Conservation (phyloP, 305 asterid species). For the Fraxinus sp. region DNA sequence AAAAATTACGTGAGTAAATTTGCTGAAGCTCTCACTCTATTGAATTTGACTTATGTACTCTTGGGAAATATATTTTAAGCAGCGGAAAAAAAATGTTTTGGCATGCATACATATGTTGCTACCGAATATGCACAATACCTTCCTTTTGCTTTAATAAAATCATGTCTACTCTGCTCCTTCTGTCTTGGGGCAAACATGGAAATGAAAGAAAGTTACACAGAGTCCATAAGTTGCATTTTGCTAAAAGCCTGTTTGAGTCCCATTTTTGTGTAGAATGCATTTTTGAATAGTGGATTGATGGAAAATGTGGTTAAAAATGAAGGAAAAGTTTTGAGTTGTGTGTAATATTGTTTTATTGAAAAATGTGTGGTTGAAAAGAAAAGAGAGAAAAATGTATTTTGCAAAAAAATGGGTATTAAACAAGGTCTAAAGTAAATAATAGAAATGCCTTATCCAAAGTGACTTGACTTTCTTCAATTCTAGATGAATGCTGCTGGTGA, state of each 20-base stretch:
- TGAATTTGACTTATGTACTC: not conserved
- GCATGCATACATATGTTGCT: not conserved
- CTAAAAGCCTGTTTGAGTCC: too few species aligned
- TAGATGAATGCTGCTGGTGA: conserved; percentile 39
- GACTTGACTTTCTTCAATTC: not conserved
- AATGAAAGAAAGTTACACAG: not conserved
- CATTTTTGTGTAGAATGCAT: too few species aligned
- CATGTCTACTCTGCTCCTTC: not conserved
- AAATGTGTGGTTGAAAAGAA: too few species aligned
- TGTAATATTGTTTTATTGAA: too few species aligned
- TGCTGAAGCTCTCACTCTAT: not conserved
- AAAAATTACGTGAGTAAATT: conserved; percentile 35
- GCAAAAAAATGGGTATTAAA: too few species aligned
- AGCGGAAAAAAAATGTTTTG: not conserved
- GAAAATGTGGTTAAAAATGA: too few species aligned
- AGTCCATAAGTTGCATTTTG: not conserved
- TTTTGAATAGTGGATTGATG: too few species aligned
- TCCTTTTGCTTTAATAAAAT: not conserved
- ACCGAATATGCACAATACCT: not conserved
- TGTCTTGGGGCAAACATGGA: not conserved
- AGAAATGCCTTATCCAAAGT: not conserved
- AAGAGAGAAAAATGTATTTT: too few species aligned
- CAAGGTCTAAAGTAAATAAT: not conserved
- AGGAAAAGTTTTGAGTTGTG: too few species aligned
- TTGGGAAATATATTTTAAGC: not conserved